Conservation (phyloP, 495 filamentous ascomycete species). For the Ascodesmis nigricans region DNA sequence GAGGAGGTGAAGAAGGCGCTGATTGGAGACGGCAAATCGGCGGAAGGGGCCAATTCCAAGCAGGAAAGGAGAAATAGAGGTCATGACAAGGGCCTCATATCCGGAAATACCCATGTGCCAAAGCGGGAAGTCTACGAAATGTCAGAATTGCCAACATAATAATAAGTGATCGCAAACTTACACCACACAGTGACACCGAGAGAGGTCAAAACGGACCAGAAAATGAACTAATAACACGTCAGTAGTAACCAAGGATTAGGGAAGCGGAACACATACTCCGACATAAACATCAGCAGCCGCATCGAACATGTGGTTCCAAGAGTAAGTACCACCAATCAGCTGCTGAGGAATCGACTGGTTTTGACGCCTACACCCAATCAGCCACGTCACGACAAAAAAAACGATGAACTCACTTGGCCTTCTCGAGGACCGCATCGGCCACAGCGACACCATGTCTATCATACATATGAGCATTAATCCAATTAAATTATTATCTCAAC, state of each 20-base stretch:
- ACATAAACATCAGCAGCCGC: conserved; percentile 78
- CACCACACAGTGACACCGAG: conserved; percentile 83
- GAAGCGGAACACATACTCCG: conserved; percentile 36
- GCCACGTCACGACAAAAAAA: conserved; percentile 5
- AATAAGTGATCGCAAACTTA: conserved; percentile 27
- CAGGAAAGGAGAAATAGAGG: conserved; percentile 62
- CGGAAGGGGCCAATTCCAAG: conserved; percentile 50
- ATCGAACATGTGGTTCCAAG: conserved; percentile 52
- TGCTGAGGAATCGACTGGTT: conserved; percentile 29
- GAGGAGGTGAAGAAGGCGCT: conserved; percentile 46
- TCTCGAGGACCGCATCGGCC: conserved; percentile 60
- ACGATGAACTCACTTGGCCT: conserved; percentile 46
- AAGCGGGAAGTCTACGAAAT: conserved; percentile 61
- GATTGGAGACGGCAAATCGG: conserved; percentile 40
- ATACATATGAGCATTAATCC: conserved; percentile 12
- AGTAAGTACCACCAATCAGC: conserved; percentile 50
- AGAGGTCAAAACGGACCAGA: conserved; percentile 85
- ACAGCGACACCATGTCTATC: conserved; percentile 24
- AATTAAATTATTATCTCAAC: conserved; percentile 10
- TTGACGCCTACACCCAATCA: conserved; percentile 41
- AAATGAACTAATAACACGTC: conserved; percentile 47
- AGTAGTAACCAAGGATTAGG: conserved; percentile 9
- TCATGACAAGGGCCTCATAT: conserved; percentile 74
- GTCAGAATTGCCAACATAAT: conserved; percentile 12
- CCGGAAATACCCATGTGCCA: conserved; percentile 99